phyloP scores from a whole-genome alignment of 2,329 filamentous ascomycete genomes.

The Venturia asperata region DNA sequence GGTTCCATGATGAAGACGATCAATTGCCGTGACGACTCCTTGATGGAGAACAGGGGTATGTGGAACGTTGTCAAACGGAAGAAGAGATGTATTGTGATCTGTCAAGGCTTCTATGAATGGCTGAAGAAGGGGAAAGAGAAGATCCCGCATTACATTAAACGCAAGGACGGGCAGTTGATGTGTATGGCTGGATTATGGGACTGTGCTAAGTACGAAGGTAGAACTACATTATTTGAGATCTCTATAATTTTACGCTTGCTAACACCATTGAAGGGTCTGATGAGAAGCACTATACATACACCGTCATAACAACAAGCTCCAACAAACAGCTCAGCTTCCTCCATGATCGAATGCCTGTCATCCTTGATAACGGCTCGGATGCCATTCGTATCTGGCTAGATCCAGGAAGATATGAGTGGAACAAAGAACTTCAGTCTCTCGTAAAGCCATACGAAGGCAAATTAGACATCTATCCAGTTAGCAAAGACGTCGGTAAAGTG shows the following conservation, averaged over 20 bases:
- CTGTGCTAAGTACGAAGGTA: slow-evolving; percentile 71
- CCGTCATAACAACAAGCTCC: slow-evolving; percentile 84
- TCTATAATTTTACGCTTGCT: not conserved
- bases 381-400: slow-evolving; percentile 71
- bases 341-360: slow-evolving; percentile 93
- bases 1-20: slow-evolving; percentile 76
- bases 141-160: slow-evolving; percentile 74
- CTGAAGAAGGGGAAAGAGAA: slow-evolving; percentile 77
- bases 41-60: slow-evolving; percentile 69
- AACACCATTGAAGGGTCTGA: slow-evolving; percentile 43
- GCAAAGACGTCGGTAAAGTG: slow-evolving; percentile 85
- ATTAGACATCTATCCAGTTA: slow-evolving; percentile 78
- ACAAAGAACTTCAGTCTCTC: slow-evolving; percentile 65
- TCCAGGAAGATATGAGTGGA: slow-evolving; percentile 65
- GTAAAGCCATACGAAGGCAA: slow-evolving; percentile 74
- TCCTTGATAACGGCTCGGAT: slow-evolving; percentile 69
- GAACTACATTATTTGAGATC: slow-evolving; percentile 18
- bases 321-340: slow-evolving; percentile 78
- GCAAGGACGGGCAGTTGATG: slow-evolving; percentile 77
- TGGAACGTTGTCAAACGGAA: slow-evolving; percentile 86
- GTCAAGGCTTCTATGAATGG: slow-evolving; percentile 97
- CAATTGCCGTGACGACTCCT: slow-evolving; percentile 87
- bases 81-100: slow-evolving; percentile 81
- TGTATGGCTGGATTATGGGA: slow-evolving; percentile 92
- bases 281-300: slow-evolving; percentile 77